Evolutionary conservation across 441 rosid species (phyloP), one percentile per base, ranked within the genome.

Genomic region (Daphne laureola): DNA sequence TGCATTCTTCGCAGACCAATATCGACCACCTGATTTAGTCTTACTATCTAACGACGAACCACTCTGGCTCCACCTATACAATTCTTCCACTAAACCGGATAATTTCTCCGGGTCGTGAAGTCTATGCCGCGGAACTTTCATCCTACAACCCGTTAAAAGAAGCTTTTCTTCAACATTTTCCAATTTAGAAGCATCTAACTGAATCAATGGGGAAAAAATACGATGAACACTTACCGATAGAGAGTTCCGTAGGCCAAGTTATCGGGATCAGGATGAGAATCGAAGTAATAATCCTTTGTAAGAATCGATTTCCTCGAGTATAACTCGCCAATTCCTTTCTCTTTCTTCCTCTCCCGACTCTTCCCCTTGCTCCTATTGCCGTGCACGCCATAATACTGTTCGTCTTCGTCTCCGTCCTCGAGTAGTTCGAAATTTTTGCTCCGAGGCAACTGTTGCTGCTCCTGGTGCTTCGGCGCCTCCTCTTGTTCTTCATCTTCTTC

Each of bases 61-160:
- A 57, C 64, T 81, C 55, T 49, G 61, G 53, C 51, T 66, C 60
- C 67, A 63, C 35, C 63, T 54, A 57, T 67, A 73, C 38, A 73
- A 49, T 53, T 76, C 77, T 67, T 52, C 65, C 49, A 62, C 61
- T 55, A 57, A 47, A 46, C 65, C 57, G 26, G 73, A 55, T 46
- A 51, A 65, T 45, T 80, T 77, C 31, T 71, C 70, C 49, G 74
- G 63, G 66, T 55, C 66, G 61, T 65, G 67, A 46, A 70, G 73
- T 57, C 77, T 89, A 68, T 86, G 83, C 43, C 81, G 85, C 13
- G 96, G 95, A 51, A 92, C 81, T 62, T 87, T 76, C 98, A 86
- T 86, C 69, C 98, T 89, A 76, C 81, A 81, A 5, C 7, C 11
- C 9, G 11, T 31, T 31, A 31, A 9, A 31, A 31, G 38, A 31